These are phyloP conservation scores for Torulaspora pretoriensis DNA, from an alignment of 1,139 yeast genomes.

Conservation along the genomic window DNA sequence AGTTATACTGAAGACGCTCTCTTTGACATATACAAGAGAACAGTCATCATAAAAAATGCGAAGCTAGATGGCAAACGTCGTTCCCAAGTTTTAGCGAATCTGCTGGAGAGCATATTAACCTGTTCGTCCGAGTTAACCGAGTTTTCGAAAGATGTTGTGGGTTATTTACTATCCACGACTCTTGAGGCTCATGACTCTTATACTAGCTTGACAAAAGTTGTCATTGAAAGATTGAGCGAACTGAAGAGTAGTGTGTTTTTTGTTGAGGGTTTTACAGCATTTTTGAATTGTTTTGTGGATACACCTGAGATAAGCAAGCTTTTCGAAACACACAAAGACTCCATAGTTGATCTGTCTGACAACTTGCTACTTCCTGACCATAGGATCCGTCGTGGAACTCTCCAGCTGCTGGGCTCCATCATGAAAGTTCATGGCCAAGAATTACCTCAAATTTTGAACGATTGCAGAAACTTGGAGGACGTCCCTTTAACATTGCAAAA, in stretches of 20 bases:
- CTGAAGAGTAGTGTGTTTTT: slow-evolving; percentile 24
- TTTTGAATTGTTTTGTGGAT: slow-evolving; percentile 14
- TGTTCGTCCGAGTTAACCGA: slow-evolving; percentile 14
- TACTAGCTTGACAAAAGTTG: slow-evolving; percentile 6
- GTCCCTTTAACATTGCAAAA: slow-evolving; percentile 65
- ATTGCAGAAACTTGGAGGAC: slow-evolving; percentile 59
- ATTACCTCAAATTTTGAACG: slow-evolving; percentile 39
- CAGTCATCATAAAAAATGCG: slow-evolving; percentile 23
- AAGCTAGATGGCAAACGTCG: slow-evolving; percentile 7
- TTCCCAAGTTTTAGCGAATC: slow-evolving; percentile 10
- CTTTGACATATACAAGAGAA: slow-evolving; percentile 39
- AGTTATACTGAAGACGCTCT: slow-evolving; percentile 21
- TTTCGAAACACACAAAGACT: slow-evolving; percentile 7
- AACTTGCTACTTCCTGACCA: slow-evolving; percentile 48
- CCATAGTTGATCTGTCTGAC: slow-evolving; percentile 22
- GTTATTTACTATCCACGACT: slow-evolving; percentile 19
- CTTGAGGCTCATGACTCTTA: slow-evolving; percentile 5
- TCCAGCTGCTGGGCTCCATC: slow-evolving; percentile 41
- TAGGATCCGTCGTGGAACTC: slow-evolving; percentile 45
- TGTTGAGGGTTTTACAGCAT: slow-evolving; percentile 25
- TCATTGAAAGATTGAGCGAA: slow-evolving; percentile 13
- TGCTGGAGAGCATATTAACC: slow-evolving; percentile 13
- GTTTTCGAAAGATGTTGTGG: slow-evolving; percentile 30
- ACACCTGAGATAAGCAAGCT: slow-evolving; percentile 1
- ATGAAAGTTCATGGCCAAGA: slow-evolving; percentile 33